Base-by-base conservation (phyloP, 495 filamentous ascomycete genomes). In the Annulohypoxylon nitens region DNA sequence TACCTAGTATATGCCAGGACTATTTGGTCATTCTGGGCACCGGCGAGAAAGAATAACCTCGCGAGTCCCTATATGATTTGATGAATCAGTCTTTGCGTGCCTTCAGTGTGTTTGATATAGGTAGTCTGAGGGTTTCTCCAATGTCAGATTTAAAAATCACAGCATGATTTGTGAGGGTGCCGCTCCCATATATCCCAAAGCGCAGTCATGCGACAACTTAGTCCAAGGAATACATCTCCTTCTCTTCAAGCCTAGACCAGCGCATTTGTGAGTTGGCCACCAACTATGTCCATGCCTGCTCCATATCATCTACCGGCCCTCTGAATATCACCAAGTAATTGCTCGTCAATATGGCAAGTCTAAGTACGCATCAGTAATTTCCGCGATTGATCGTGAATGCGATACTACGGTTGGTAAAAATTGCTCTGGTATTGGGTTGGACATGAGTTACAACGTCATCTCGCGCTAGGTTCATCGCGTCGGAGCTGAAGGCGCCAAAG, bases 201-300 rank as follows among this genome's bases (percentile, higher is more conserved):
- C 8, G 36, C 9, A 12, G 97, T 98, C 62, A 98, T 91, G 18
- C 97, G 90, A 34, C 93, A 93, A 26, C 92, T 93, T 0, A 97
- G 90, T 2, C 94, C 95, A 0, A 98, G 89, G 80, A 97, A 94
- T 68, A 95, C 95, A 14, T 97, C 95, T 58, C 95, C 95, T 83
- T 97, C 97, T 78, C 97, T 78, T 98, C 95, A 2, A 95, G 95
- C 0, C 94, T 95, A 75, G 97, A 94, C 94, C 94, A 98, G 10
- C 34, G 34, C 10, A 36, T 0, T 12, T 39, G 36, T 39, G 37
- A 91, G 86, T 97, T 94, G 9, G 36, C 90, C 77, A 96, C 93
- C 0, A 98, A 90, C 80, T 95, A 90, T 1, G 93, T 89, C 94
- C 94, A 97, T 45, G 94, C 97, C 76, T 90, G 83, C 75, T 93